phyloP scores from a whole-genome alignment of 768 basidiomycete species.

The Candolleomyces eurysporus region DNA sequence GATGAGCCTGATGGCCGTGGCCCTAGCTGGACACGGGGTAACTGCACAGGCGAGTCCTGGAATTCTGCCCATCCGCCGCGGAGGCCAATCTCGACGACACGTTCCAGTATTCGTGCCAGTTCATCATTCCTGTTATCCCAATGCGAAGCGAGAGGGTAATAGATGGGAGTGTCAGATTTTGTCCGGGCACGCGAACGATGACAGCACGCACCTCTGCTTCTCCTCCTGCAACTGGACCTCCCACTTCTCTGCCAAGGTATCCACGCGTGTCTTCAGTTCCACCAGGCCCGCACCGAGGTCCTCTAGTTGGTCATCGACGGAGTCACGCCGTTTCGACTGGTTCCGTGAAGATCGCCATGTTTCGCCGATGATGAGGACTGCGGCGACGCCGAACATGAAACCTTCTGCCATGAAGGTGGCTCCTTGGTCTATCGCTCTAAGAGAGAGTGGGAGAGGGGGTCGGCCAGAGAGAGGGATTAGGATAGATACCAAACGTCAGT shows the following conservation, averaged over 20 bases:
- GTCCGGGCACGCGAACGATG: background rate
- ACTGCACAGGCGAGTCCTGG: constrained; percentile 53
- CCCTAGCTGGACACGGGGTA: constrained; percentile 40
- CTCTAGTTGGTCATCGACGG: constrained; percentile 70
- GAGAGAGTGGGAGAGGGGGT: background rate
- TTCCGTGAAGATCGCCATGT: constrained; percentile 72
- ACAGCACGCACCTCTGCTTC: constrained; percentile 38
- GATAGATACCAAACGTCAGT: background rate
- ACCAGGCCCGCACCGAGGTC: constrained; percentile 46
- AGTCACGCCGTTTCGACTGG: constrained; percentile 66
- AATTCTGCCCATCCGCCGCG: constrained; percentile 66
- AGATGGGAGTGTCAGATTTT: background rate
- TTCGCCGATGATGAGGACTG: constrained; percentile 71
- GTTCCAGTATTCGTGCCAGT: constrained; percentile 60
- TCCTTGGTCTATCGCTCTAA: constrained; percentile 81
- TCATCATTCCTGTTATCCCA: constrained; percentile 55
- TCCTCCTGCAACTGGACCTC: constrained; percentile 47
- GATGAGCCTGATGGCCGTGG: constrained; percentile 10
- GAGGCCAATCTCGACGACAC: constrained; percentile 67
- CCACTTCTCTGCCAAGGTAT: constrained; percentile 35
- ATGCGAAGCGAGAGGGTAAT: background rate
- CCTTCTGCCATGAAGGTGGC: constrained; percentile 84
- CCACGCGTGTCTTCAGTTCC: constrained; percentile 43
- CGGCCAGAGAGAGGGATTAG: background rate
- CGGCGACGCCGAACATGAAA: constrained; percentile 78